These are phyloP conservation scores for Apiospora malaysiana DNA, from an alignment of 2,329 filamentous ascomycete species.

Conservation along the genomic window DNA sequence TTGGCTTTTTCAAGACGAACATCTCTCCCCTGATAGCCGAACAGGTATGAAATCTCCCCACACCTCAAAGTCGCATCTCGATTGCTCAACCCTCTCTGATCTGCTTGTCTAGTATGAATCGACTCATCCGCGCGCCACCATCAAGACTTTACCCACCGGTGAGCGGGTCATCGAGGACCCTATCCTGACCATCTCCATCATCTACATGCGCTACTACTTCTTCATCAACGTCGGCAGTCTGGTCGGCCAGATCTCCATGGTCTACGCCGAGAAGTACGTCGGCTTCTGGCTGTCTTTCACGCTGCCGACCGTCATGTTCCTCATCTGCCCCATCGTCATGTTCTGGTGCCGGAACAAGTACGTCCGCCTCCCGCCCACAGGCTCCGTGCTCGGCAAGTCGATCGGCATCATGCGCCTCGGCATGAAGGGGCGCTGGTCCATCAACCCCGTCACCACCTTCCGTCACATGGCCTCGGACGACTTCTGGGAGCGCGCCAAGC, in stretches of 20 bases:
- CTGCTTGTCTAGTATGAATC: conserved; percentile 39
- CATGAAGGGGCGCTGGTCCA: conserved; percentile 67
- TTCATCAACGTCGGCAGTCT: conserved; percentile 72
- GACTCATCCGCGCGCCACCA: conserved; percentile 53
- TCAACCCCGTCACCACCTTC: conserved; percentile 57
- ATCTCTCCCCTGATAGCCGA: conserved; percentile 69
- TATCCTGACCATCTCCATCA: conserved; percentile 59
- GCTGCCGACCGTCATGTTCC: conserved; percentile 70
- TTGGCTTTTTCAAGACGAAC: conserved; percentile 71
- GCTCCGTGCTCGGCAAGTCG: conserved; percentile 58
- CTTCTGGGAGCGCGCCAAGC: conserved; percentile 74
- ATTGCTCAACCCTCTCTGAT: neutral
- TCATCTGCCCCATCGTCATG: conserved; percentile 65
- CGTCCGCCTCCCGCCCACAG: conserved; percentile 57
- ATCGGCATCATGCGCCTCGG: conserved; percentile 64
- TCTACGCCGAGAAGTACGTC: conserved; percentile 76
- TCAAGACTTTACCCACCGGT: conserved; percentile 56
- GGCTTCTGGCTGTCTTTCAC: conserved; percentile 77
- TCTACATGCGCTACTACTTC: conserved; percentile 70
- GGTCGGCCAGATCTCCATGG: conserved; percentile 67
- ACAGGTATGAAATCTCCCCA: conserved; percentile 42
- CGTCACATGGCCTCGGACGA: conserved; percentile 45
- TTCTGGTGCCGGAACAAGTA: conserved; percentile 66
- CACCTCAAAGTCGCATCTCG: neutral
- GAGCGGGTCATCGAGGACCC: conserved; percentile 67